Evolutionary conservation across 768 basidiomycete species (phyloP).

Genomic region (Lactarius vividus): DNA sequence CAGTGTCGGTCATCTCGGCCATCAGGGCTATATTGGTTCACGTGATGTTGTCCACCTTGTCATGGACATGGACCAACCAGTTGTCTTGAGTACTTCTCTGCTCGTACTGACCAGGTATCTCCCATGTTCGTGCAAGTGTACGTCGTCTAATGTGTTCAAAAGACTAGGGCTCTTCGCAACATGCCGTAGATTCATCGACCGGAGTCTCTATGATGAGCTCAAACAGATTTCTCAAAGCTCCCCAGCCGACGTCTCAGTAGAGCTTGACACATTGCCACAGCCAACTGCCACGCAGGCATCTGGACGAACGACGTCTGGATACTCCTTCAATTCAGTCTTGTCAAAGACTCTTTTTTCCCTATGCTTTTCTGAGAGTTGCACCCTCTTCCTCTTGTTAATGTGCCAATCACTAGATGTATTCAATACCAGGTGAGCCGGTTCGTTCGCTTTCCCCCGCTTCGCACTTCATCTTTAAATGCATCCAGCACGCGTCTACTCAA

Average conservation of each 20-base stretch:
- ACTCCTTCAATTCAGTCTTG: slow-evolving; percentile 50
- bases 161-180: slow-evolving; percentile 25
- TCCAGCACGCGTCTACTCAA: slow-evolving; percentile 59
- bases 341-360: slow-evolving; percentile 61
- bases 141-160: background rate
- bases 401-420: slow-evolving; percentile 62
- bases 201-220: slow-evolving; percentile 23
- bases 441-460: background rate
- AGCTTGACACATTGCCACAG: slow-evolving; percentile 24
- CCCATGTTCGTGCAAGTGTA: background rate
- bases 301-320: slow-evolving; percentile 14
- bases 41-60: background rate
- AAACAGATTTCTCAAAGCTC: slow-evolving; percentile 21
- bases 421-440: slow-evolving; percentile 48
- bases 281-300: slow-evolving; percentile 12
- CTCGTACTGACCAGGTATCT: slow-evolving; percentile 10
- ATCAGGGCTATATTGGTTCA: background rate
- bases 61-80: background rate
- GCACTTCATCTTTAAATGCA: background rate
- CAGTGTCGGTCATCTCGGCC: background rate
- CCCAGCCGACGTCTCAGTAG: background rate
- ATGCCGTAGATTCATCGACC: slow-evolving; percentile 26
- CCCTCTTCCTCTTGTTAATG: slow-evolving; percentile 69
- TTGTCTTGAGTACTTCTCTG: slow-evolving; percentile 5
- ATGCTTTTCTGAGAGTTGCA: slow-evolving; percentile 73